These are phyloP conservation scores for Effrenium voratum DNA, from an alignment of 73 alveolate species.

Conservation along the genomic window DNA sequence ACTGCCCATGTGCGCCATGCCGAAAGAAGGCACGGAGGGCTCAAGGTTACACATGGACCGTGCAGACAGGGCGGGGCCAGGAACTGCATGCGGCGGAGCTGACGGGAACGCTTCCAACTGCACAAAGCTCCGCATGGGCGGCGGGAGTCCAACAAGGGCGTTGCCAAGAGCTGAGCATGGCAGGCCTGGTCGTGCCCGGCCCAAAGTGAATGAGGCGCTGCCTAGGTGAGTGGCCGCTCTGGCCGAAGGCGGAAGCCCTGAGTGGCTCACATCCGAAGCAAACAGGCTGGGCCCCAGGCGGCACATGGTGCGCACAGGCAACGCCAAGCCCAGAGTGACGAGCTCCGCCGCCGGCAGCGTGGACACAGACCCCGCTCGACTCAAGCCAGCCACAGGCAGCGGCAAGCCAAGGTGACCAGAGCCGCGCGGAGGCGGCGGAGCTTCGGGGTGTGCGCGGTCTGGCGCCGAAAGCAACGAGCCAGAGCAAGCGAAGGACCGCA, in stretches of 20 bases:
- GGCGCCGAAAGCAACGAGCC: neutral
- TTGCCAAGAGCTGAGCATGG: neutral
- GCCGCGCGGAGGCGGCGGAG: neutral
- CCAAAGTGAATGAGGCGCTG: neutral
- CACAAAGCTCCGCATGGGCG: slow-evolving; percentile 2
- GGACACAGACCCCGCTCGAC: neutral
- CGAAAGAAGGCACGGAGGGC: neutral
- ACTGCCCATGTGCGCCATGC: slow-evolving; percentile 18
- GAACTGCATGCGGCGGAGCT: neutral
- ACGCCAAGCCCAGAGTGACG: neutral
- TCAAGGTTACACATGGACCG: neutral
- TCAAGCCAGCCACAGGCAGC: neutral
- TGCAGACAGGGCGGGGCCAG: neutral
- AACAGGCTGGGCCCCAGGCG: neutral
- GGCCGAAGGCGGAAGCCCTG: neutral
- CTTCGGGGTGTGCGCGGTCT: neutral
- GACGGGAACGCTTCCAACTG: neutral
- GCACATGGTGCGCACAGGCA: neutral
- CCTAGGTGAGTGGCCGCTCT: neutral
- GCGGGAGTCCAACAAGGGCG: neutral
- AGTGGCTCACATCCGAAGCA: neutral
- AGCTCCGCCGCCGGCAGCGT: neutral
- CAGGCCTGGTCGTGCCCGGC: neutral
- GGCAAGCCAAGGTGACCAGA: neutral
- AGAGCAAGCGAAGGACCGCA: neutral